A percentile compares a stretch with the other conserved stretches of the same genome.
These are phyloP conservation scores for Dovyalis caffra DNA, from an alignment of 345 rosid genomes.

Conservation along the genomic window DNA sequence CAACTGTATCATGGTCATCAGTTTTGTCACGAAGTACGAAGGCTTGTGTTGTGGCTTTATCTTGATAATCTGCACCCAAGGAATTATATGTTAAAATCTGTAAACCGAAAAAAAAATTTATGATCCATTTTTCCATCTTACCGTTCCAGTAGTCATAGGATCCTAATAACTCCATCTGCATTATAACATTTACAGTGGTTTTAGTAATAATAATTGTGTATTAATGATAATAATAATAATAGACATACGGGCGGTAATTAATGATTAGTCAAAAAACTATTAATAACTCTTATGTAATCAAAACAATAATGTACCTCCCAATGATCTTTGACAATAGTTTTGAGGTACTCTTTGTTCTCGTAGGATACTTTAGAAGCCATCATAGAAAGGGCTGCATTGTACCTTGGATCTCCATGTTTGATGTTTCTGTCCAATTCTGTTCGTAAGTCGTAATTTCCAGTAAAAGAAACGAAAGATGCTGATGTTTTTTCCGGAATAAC, in stretches of 20 bases:
- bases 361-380: conserved; percentile 70
- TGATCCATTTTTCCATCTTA: conserved; percentile 15
- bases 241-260: no score
- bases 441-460: conserved; percentile 49
- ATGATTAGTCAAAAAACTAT: no score
- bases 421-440: conserved; percentile 43
- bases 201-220: neutral
- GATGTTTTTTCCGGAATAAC: conserved; percentile 43
- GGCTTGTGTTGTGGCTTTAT: conserved; percentile 58
- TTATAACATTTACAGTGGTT: neutral
- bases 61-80: conserved; percentile 46
- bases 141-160: conserved; percentile 65
- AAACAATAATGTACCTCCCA: conserved; percentile 50
- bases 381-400: conserved; percentile 49
- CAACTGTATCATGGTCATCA: conserved; percentile 38
- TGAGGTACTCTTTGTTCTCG: conserved; percentile 54
- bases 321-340: conserved; percentile 33
- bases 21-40: conserved; percentile 43
- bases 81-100: neutral
- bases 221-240: no score
- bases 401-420: conserved; percentile 37
- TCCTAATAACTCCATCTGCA: conserved; percentile 66
- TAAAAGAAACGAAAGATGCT: conserved; percentile 39
- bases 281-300: no score
- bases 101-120: no score